Evolutionary conservation across 352 stramenopile species (phyloP).

Genomic region (Globisporangium radiosum): DNA sequence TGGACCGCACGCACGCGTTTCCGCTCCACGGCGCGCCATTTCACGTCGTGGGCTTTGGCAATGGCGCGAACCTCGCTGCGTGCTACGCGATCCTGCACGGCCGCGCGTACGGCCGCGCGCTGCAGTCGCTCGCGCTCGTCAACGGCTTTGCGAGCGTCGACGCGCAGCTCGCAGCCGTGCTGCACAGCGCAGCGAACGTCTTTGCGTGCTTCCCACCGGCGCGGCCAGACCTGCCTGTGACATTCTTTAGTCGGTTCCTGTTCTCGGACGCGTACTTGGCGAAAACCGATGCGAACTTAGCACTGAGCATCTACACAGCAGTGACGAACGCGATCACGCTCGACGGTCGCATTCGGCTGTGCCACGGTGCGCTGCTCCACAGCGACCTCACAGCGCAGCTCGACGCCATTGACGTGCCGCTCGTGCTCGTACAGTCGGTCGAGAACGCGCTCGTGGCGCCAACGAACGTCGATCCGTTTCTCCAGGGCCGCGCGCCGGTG

Average conservation of each 20-base stretch:
- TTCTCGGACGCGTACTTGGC: slow-evolving; percentile 88
- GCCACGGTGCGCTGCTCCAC: slow-evolving; percentile 71
- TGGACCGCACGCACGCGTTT: slow-evolving; percentile 71
- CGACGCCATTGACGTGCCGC: slow-evolving; percentile 46
- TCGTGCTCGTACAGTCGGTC: slow-evolving; percentile 86
- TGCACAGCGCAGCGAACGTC: slow-evolving; percentile 79
- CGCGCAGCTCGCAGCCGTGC: slow-evolving; percentile 59
- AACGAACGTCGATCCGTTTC: slow-evolving; percentile 87
- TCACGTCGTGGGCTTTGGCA: slow-evolving; percentile 86
- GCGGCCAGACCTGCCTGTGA: slow-evolving; percentile 80
- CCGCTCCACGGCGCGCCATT: slow-evolving; percentile 64
- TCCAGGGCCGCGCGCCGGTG: slow-evolving; percentile 67
- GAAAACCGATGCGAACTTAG: slow-evolving; percentile 81
- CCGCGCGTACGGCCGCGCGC: slow-evolving; percentile 24
- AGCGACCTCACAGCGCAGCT: slow-evolving; percentile 56
- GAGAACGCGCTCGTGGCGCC: slow-evolving; percentile 86
- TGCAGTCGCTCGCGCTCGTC: slow-evolving; percentile 74
- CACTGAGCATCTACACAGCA: slow-evolving; percentile 90
- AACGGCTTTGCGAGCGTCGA: slow-evolving; percentile 85
- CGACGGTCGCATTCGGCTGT: slow-evolving; percentile 80
- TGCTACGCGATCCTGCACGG: slow-evolving; percentile 56
- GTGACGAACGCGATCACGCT: slow-evolving; percentile 90
- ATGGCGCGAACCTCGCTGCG: slow-evolving; percentile 79
- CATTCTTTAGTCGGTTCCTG: slow-evolving; percentile 89
- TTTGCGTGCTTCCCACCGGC: slow-evolving; percentile 76